Conservation (phyloP, 495 filamentous ascomycete species). For the Neurospora terricola region DNA sequence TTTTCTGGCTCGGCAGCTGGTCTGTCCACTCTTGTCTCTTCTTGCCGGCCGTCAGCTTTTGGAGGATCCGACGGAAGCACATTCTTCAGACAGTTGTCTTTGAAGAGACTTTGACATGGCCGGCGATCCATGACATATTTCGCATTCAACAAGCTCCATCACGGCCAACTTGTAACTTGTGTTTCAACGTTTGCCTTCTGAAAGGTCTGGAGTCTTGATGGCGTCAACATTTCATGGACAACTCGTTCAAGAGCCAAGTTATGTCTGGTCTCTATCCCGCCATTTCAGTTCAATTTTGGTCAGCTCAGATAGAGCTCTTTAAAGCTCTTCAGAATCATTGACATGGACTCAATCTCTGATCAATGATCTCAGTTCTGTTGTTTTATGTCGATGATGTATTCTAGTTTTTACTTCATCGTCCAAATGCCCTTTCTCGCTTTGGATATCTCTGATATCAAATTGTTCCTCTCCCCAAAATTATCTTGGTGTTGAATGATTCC, state of each 20-base stretch:
- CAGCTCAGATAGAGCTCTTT: not conserved
- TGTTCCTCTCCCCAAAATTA: no score
- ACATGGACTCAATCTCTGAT: no score
- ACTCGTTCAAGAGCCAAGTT: not conserved
- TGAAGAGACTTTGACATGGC: no score
- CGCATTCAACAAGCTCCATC: not conserved
- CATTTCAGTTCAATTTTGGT: not conserved
- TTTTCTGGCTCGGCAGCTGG: not conserved
- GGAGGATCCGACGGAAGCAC: not conserved
- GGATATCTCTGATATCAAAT: no score
- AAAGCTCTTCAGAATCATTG: no score
- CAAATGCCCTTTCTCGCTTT: no score
- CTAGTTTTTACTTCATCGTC: no score
- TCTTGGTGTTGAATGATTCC: not conserved
- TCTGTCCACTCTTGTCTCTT: not conserved
- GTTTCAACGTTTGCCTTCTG: not conserved
- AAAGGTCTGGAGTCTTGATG: not conserved
- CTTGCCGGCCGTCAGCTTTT: not conserved
- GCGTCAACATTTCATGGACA: not conserved
- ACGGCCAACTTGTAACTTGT: not conserved
- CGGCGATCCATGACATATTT: not conserved
- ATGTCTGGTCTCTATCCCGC: not conserved
- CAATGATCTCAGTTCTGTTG: no score
- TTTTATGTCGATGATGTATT: no score
- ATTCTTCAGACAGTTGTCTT: not conserved